phyloP scores from a whole-genome alignment of 148 eudicot species.

The Silene conica region DNA sequence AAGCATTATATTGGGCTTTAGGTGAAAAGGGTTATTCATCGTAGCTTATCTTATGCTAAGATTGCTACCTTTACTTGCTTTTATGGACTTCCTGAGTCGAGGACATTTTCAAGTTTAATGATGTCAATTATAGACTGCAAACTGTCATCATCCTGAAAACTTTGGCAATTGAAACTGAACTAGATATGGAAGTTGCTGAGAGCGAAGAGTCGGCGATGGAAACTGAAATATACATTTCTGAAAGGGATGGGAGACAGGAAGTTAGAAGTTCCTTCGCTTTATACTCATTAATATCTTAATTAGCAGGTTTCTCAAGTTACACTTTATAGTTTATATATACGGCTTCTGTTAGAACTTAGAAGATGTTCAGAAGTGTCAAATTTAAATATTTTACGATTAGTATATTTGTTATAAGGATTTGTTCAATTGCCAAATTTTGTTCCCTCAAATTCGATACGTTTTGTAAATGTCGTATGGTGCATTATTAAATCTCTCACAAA shows the following conservation, averaged over 20 bases:
- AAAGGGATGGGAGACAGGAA: not conserved
- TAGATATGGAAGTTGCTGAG: not conserved
- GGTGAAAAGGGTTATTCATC: not conserved
- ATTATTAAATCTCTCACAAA: not conserved
- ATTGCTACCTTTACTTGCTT: conserved; percentile 14
- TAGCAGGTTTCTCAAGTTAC: no score
- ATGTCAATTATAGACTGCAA: not conserved
- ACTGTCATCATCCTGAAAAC: not conserved
- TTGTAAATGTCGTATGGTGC: no score
- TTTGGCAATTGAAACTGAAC: not conserved
- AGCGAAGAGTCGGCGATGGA: not conserved
- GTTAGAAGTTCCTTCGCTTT: no score
- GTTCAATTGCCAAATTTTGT: no score
- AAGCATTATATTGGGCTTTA: conserved; percentile 14
- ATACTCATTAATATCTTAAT: no score
- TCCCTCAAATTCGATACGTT: no score
- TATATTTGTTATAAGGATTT: no score
- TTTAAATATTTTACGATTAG: no score
- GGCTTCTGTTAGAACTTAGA: no score
- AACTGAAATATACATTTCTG: not conserved
- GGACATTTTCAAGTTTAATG: not conserved
- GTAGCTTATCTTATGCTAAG: not conserved
- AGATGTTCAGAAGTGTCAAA: no score
- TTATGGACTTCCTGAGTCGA: not conserved
- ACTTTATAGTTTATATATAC: no score